phyloP scores from a whole-genome alignment of 495 filamentous ascomycete species.

The Tetracladium marchalianum region DNA sequence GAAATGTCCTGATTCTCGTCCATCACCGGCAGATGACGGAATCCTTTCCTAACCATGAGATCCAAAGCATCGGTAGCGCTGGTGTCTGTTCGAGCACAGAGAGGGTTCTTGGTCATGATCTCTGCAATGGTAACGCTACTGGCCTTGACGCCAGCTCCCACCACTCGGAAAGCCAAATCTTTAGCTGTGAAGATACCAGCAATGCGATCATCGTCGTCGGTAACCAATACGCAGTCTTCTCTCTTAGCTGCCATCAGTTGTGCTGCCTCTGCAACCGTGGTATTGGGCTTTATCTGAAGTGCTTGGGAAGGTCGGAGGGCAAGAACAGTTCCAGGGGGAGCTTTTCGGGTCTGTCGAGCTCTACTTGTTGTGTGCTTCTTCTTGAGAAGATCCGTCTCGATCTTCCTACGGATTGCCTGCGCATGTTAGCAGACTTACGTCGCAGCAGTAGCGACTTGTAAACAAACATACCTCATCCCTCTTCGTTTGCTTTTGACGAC shows the following conservation, averaged over 20 bases:
- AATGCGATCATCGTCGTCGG: conserved; percentile 95
- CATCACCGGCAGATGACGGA: conserved; percentile 97
- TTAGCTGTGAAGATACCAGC: conserved; percentile 98
- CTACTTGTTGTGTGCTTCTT: conserved; percentile 74
- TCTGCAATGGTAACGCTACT: conserved; percentile 85
- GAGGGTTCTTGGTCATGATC: conserved; percentile 99
- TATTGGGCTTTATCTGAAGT: conserved; percentile 93
- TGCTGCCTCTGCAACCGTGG: conserved; percentile 90
- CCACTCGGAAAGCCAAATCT: conserved; percentile 94
- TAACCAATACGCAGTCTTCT: conserved; percentile 98
- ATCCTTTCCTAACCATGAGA: conserved; percentile 96
- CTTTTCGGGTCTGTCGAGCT: conserved; percentile 77
- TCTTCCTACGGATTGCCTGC: conserved; percentile 90
- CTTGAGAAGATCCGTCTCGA: conserved; percentile 96
- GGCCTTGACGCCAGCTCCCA: conserved; percentile 87
- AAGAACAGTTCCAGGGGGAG: conserved; percentile 90
- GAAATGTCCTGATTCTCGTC: conserved; percentile 99
- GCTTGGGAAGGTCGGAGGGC: conserved; percentile 90
- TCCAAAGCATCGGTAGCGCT: conserved; percentile 96
- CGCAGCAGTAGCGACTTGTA: conserved; percentile 2
- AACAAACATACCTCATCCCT: conserved; percentile 79
- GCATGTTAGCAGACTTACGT: conserved; percentile 13
- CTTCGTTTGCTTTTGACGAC: conserved; percentile 87
- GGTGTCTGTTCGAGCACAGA: conserved; percentile 94
- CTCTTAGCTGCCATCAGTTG: conserved; percentile 99